A percentile compares a stretch with the other conserved stretches of the same genome.
phyloP scores from a whole-genome alignment of 768 basidiomycete genomes.

The Termitomyces sp. region DNA sequence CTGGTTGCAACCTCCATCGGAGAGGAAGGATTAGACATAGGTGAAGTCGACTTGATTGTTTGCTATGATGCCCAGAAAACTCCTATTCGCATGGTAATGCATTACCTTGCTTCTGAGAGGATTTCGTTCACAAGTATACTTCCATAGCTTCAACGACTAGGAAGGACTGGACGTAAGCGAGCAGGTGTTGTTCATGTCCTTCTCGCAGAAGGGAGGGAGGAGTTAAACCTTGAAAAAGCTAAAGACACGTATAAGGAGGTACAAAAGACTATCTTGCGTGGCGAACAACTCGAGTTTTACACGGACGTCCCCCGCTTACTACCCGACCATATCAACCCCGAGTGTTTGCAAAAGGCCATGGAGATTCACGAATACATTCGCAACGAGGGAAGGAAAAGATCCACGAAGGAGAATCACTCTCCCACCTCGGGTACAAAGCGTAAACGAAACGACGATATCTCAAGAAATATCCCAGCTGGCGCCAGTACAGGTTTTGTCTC shows the following conservation, averaged over 20 bases:
- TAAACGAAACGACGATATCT: slow-evolving; percentile 63
- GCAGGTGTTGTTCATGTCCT: slow-evolving; percentile 88
- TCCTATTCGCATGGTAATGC: slow-evolving; percentile 84
- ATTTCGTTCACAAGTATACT: background rate
- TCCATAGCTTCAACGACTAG: slow-evolving; percentile 86
- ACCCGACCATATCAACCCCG: slow-evolving; percentile 71
- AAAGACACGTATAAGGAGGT: slow-evolving; percentile 83
- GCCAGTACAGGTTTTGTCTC: slow-evolving; percentile 69
- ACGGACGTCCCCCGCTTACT: slow-evolving; percentile 87
- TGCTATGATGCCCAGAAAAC: slow-evolving; percentile 98
- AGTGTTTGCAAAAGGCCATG: slow-evolving; percentile 77
- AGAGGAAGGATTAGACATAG: slow-evolving; percentile 97
- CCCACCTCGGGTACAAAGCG: slow-evolving; percentile 45
- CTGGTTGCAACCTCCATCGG: slow-evolving; percentile 96
- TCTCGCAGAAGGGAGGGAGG: slow-evolving; percentile 87
- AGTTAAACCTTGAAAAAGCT: slow-evolving; percentile 84
- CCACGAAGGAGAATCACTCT: slow-evolving; percentile 23
- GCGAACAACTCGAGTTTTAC: slow-evolving; percentile 86
- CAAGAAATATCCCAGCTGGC: slow-evolving; percentile 69
- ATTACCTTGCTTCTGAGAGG: background rate
- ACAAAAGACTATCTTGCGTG: slow-evolving; percentile 81
- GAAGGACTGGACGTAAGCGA: slow-evolving; percentile 91
- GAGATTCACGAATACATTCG: slow-evolving; percentile 72
- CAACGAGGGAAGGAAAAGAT: slow-evolving; percentile 35
- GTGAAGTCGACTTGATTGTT: slow-evolving; percentile 92